Conservation (phyloP, 2,329 filamentous ascomycete genomes). For the Geosmithia putterillii region DNA sequence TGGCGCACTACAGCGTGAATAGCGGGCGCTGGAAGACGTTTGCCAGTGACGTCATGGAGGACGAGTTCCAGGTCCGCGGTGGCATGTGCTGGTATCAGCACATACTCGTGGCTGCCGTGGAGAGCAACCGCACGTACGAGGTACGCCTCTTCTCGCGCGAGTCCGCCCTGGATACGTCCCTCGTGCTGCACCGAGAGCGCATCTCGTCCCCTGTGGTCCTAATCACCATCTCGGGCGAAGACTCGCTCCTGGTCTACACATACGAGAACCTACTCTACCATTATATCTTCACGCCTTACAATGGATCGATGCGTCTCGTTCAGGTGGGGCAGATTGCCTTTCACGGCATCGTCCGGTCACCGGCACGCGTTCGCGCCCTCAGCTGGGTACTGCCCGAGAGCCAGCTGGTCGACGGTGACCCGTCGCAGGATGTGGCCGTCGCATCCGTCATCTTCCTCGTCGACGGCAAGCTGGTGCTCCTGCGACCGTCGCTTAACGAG, state of each 20-base stretch:
- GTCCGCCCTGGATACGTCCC: constrained; percentile 58
- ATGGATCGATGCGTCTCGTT: constrained; percentile 61
- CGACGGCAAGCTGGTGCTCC: constrained; percentile 85
- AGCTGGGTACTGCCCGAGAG: constrained; percentile 93
- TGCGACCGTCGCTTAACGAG: constrained; percentile 76
- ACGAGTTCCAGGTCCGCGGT: constrained; percentile 82
- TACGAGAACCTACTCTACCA: constrained; percentile 94
- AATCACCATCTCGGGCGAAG: constrained; percentile 78
- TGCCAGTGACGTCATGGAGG: constrained; percentile 65
- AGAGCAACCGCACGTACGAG: constrained; percentile 70
- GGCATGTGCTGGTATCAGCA: constrained; percentile 99
- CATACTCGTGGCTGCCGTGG: constrained; percentile 85
- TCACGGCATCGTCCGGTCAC: constrained; percentile 89
- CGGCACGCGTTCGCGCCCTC: constrained; percentile 79
- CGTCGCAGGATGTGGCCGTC: constrained; percentile 86
- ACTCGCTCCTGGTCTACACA: constrained; percentile 92
- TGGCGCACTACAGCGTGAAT: constrained; percentile 91
- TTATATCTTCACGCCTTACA: constrained; percentile 69
- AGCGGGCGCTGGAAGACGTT: constrained; percentile 97
- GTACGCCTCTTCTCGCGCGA: constrained; percentile 90
- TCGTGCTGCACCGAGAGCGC: constrained; percentile 63
- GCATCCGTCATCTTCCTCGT: constrained; percentile 94
- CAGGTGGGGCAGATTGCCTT: constrained; percentile 98
- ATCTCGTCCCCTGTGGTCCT: constrained; percentile 82
- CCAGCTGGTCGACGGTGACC: constrained; percentile 81